Evolutionary conservation across 1,284 basidiomycete species (phyloP), one percentile per base, ranked within the genome.

Genomic region (Abortiporus biennis): DNA sequence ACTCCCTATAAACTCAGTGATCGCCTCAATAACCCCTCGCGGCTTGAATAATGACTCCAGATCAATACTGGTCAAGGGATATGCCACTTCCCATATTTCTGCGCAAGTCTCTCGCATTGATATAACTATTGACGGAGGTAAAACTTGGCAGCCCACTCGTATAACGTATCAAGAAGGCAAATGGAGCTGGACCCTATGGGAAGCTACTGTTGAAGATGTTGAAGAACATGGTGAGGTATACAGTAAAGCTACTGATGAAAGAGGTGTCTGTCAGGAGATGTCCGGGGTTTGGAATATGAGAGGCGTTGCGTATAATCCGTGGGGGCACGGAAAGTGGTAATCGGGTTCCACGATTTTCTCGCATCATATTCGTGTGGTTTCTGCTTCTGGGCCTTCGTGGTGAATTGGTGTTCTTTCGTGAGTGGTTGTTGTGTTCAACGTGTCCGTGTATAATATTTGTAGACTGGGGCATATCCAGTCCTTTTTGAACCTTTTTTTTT

Each of bases 141-240:
- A 53, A 40, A 67, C 67, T 11, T 83, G 80, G 80, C 52, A 58
- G 25, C 55, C 63, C 6, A 71, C 76, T 15, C 56, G 55, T 21
- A 75, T 82, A 48, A 75, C 66, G 1, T 83, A 83, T 50, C 77
- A 77, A 47, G 65, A 76, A 40, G 78, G 78, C 4, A 67, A 55
- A 48, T 83, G 80, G 78, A 82, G 80, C 53, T 85, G 80, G 81
- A 74, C 78, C 8, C 54, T 83, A 20, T 83, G 81, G 82, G 76
- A 81, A 54, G 64, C 54, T 2, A 42, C 42, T 30, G 34, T 80
- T 12, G 50, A 59, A 15, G n/a, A 15, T 5, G 16, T 20, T 4
- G 25, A 13, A 8, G 39, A 15, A 24, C 15, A 45, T n/a, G 55
- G 47, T 36, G 43, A 49, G 16, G 57, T 66, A 24, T 54, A 57